A percentile compares a stretch with the other conserved stretches of the same genome.
These are phyloP conservation scores for Henningerozyma blattae DNA, from an alignment of 805 yeast species.

Conservation along the genomic window DNA sequence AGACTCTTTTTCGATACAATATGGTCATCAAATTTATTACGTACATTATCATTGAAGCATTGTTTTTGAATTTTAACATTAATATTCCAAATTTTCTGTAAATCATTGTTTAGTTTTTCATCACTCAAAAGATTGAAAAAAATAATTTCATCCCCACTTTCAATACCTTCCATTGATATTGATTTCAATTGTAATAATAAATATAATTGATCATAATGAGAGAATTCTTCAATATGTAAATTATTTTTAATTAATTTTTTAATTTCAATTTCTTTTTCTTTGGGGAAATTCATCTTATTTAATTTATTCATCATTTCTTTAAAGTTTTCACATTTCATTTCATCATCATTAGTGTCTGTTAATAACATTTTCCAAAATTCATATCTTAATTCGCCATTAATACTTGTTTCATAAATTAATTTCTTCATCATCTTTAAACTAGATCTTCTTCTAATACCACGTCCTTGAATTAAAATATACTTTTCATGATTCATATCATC, in stretches of 20 bases:
- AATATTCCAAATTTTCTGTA: slow-evolving; percentile 19
- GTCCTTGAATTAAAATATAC: slow-evolving; percentile 15
- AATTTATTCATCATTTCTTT: slow-evolving; percentile 26
- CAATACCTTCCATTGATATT: slow-evolving; percentile 25
- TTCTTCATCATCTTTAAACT: slow-evolving; percentile 15
- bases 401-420: slow-evolving; percentile 19
- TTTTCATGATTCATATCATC: slow-evolving; percentile 20
- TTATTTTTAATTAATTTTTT: slow-evolving; percentile 10
- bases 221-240: slow-evolving; percentile 6
- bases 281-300: slow-evolving; percentile 19
- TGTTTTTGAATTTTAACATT: slow-evolving; percentile 19
- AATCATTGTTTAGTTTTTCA: neutral
- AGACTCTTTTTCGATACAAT: slow-evolving; percentile 21
- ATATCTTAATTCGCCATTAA: slow-evolving; percentile 9
- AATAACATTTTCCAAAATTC: slow-evolving; percentile 11
- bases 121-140: slow-evolving; percentile 18
- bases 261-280: slow-evolving; percentile 20
- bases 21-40: slow-evolving; percentile 17
- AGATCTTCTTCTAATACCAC: slow-evolving; percentile 23
- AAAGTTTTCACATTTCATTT: slow-evolving; percentile 24
- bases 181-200: slow-evolving; percentile 24
- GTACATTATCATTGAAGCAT: slow-evolving; percentile 17
- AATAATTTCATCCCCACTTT: slow-evolving; percentile 24
- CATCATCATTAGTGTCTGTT: slow-evolving; percentile 12
- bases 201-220: slow-evolving; percentile 11